phyloP scores from a whole-genome alignment of 176 grass and related monocot species.

The Cenchrus purpureus region DNA sequence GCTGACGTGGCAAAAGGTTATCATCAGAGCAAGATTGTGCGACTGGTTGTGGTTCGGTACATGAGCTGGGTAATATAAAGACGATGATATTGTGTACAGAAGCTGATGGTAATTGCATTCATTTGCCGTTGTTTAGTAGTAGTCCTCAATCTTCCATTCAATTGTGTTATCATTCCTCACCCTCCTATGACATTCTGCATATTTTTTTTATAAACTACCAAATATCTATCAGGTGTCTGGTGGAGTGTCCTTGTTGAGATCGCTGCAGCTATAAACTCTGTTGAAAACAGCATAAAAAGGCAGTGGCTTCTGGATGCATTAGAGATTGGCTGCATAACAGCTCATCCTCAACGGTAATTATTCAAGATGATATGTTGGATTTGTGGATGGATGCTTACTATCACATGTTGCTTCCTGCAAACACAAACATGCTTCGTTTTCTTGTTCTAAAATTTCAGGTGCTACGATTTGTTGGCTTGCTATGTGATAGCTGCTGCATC shows the following conservation, averaged over 20 bases:
- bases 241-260: conserved; percentile 90
- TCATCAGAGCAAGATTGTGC: conserved; percentile 71
- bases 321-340: conserved; percentile 72
- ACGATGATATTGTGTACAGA: conserved; percentile 63
- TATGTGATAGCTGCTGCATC: conserved; percentile 72
- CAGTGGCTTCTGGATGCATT: conserved; percentile 97
- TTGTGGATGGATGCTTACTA: conserved; percentile 17
- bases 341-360: conserved; percentile 74
- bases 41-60: conserved; percentile 50
- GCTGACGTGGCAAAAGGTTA: conserved; percentile 64
- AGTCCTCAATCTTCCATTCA: conserved; percentile 9
- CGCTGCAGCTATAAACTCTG: conserved; percentile 54
- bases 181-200: neutral
- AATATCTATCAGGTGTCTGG: conserved; percentile 61
- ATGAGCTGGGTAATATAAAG: conserved; percentile 69
- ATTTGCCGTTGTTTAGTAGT: conserved; percentile 28
- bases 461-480: conserved; percentile 71
- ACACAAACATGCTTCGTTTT: conserved; percentile 13
- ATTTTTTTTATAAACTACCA: conserved; percentile 8
- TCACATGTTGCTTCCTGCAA: conserved; percentile 16
- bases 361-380: conserved; percentile 16
- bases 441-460: conserved; percentile 56
- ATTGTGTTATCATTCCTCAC: neutral
- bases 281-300: conserved; percentile 58
- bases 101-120: conserved; percentile 67